Evolutionary conservation across 1,284 basidiomycete genomes (phyloP), one percentile per base, ranked within the genome.

Genomic region (Cutaneotrichosporon spelunceum): DNA sequence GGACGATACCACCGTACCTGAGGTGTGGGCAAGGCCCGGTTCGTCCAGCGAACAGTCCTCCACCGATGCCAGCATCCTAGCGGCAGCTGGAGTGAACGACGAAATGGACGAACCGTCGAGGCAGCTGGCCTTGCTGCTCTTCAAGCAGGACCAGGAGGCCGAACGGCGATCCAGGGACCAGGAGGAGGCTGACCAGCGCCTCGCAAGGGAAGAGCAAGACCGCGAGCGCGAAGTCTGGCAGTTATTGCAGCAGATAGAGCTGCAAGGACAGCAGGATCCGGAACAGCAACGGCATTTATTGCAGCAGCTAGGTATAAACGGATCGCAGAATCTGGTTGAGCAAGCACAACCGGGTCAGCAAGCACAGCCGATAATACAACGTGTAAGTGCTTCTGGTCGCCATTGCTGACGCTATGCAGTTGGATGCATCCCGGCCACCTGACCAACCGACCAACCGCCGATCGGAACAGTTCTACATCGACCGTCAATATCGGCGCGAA

Each of bases 201-300:
- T 24, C 14, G 65, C 66, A 48, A 39, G 44, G 4, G 44, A 60
- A 1, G 8, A 76, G 53, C 78, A 79, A 64, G 73, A 75, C 53
- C 69, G 66, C 34, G 78, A 79, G 60, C 70, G 75, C 45, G 75
- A 74, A 36, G 60, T 63, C 23, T 65, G 63, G 68, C 59, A 66
- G 39, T 39, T 62, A 30, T 59, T 62, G 62, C 61, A 60, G 50
- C 71, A 72, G 53, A 44, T 69, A 19, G 72, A 77, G 60, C 70
- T 72, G 21, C 65, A 73, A 27, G 70, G 76, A 56, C 74, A 77
- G 60, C 70, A 72, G n/a, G 65, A 72, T 29, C 71, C 75, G 54
- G 68, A 63, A 42, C 62, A 64, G n/a, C 66, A 70, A 30, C 10
- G 8, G 39, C 42, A 44, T 7, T 16, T n/a, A 44, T 16, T 19